phyloP scores from a whole-genome alignment of 2,329 filamentous ascomycete genomes.

The Botrytis pseudocinerea region DNA sequence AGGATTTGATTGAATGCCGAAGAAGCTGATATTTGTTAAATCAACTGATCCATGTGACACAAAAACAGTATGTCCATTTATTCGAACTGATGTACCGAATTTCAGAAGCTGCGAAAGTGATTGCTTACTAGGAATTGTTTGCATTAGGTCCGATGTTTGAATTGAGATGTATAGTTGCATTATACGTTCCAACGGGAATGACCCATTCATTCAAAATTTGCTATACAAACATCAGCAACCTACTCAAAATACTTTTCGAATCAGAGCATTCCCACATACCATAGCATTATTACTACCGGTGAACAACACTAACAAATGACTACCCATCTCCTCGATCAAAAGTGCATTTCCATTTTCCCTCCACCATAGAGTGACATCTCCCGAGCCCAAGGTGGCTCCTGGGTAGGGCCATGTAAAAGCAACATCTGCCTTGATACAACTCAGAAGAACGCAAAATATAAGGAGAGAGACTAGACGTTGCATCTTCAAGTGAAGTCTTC shows the following conservation, averaged over 20 bases:
- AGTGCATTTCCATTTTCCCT: slow-evolving; percentile 16
- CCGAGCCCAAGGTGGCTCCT: not conserved
- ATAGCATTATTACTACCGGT: slow-evolving; percentile 19
- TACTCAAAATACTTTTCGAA: not conserved
- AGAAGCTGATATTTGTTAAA: slow-evolving; percentile 21
- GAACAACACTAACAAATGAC: slow-evolving; percentile 19
- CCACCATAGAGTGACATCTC: slow-evolving; percentile 20
- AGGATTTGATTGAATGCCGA: slow-evolving; percentile 22
- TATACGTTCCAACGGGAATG: not conserved
- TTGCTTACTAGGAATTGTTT: slow-evolving; percentile 16
- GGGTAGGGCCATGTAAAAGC: slow-evolving; percentile 16
- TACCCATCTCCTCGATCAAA: slow-evolving; percentile 17
- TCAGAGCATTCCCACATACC: not conserved
- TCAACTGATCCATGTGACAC: not conserved
- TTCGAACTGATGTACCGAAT: not conserved
- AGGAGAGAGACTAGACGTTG: not conserved
- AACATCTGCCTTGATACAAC: slow-evolving; percentile 15
- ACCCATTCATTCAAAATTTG: slow-evolving; percentile 18
- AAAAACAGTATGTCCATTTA: not conserved
- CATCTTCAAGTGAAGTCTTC: slow-evolving; percentile 19
- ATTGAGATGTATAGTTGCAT: slow-evolving; percentile 13
- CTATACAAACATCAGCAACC: slow-evolving; percentile 9
- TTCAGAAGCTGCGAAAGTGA: not conserved
- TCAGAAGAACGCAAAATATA: not conserved
- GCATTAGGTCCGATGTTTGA: slow-evolving; percentile 20